phyloP scores from a whole-genome alignment of 805 yeast genomes.

The Candida piceae region DNA sequence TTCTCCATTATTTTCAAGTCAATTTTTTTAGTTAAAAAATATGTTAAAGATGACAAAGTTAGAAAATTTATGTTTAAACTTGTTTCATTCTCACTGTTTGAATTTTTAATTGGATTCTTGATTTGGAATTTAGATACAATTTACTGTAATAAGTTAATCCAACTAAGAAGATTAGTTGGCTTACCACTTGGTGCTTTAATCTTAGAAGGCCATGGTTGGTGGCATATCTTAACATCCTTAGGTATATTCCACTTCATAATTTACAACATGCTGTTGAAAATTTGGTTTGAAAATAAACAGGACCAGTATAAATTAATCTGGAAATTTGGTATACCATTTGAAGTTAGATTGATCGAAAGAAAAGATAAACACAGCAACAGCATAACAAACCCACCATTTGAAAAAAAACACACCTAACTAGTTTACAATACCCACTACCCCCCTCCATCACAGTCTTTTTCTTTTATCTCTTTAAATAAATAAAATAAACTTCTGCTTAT shows the following conservation, averaged over 20 bases:
- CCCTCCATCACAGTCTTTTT: too few species aligned
- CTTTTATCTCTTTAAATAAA: too few species aligned
- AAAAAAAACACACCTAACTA: too few species aligned
- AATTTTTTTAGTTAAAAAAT: slow-evolving; percentile 40
- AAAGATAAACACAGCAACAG: not conserved
- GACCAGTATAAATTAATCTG: slow-evolving; percentile 50
- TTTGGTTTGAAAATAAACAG: slow-evolving; percentile 51
- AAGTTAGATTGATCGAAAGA: slow-evolving; percentile 27
- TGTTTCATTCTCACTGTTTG: slow-evolving; percentile 52
- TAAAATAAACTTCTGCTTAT: too few species aligned
- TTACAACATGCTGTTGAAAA: slow-evolving; percentile 67
- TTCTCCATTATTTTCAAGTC: slow-evolving; percentile 59
- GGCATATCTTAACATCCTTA: slow-evolving; percentile 79
- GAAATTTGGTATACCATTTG: slow-evolving; percentile 53
- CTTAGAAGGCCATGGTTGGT: slow-evolving; percentile 91
- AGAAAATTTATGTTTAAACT: slow-evolving; percentile 47
- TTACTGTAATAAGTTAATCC: slow-evolving; percentile 58
- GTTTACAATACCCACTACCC: too few species aligned
- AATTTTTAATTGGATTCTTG: slow-evolving; percentile 66
- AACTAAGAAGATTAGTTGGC: slow-evolving; percentile 56
- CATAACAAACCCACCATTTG: too few species aligned
- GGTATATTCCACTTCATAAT: slow-evolving; percentile 82
- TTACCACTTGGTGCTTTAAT: slow-evolving; percentile 74
- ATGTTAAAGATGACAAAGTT: slow-evolving; percentile 48
- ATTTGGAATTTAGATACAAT: slow-evolving; percentile 86